These are phyloP conservation scores for Aspergillus felis DNA, from an alignment of 2,329 filamentous ascomycete species.

Conservation along the genomic window DNA sequence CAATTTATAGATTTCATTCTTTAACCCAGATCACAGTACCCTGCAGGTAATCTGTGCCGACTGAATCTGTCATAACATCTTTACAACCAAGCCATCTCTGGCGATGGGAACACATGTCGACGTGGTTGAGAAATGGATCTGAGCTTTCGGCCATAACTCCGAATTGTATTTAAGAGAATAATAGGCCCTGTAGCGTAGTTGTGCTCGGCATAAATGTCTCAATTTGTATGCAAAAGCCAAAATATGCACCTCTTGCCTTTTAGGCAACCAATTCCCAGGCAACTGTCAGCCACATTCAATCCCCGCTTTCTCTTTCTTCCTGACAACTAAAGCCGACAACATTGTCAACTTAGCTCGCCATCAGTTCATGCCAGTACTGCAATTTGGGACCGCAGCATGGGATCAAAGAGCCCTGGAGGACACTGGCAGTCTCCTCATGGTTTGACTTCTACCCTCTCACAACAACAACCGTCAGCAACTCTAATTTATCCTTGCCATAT, in stretches of 20 bases:
- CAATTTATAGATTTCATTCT: no score
- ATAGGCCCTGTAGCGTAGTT: background rate
- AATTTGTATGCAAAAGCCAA: background rate
- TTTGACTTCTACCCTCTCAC: background rate
- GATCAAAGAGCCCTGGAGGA: conserved; percentile 7
- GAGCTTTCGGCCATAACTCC: no score
- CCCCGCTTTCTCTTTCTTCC: background rate
- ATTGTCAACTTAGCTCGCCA: background rate
- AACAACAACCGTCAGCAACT: background rate
- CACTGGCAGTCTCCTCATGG: conserved; percentile 3
- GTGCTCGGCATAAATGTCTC: background rate
- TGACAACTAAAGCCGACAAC: background rate
- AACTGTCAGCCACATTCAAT: background rate
- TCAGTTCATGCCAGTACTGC: background rate
- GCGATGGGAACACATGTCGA: no score
- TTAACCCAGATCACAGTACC: no score
- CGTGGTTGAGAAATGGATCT: no score
- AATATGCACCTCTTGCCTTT: background rate
- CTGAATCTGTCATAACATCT: no score
- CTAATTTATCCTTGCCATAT: background rate
- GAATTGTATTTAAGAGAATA: no score
- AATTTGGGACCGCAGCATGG: background rate
- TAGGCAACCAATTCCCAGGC: background rate
- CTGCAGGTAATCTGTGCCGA: no score
- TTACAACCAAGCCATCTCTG: no score